Evolutionary conservation across 495 filamentous ascomycete genomes (phyloP), one percentile per base, ranked within the genome.

Genomic region (Xylaria grammica): DNA sequence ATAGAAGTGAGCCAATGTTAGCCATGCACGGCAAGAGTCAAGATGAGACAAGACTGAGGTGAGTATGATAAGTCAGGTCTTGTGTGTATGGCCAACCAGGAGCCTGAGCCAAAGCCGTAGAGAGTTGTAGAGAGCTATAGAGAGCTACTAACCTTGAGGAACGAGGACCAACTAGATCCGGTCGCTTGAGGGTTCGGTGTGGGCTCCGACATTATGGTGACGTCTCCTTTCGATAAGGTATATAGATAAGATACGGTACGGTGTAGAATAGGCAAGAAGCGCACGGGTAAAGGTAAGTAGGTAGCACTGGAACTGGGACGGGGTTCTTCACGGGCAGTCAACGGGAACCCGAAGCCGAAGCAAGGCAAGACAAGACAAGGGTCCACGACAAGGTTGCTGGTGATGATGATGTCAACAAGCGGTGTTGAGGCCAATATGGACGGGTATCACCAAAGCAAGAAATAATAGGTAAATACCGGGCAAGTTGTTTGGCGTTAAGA

Each of bases 131-230:
- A 55, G 57, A n/a, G n/a, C n/a, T n/a, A n/a, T n/a, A n/a, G 68
- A 63, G 54, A 30, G 3, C 26, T 24, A 50, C 75, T 49, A 42
- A 85, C 83, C 74, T 85, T 86, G 68, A 86, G 75, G 64, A 85
- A 86, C 13, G 82, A 70, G 22, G 77, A 70, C 82, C 81, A 85
- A 66, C 76, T 80, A 44, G 80, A 77, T 29, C 74, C 74, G 62
- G 61, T 67, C 9, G 72, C 74, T 64, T 80, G 78, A 46, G 74
- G 34, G 49, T 72, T 69, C 9, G 60, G 72, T 52, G 59, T 38
- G 34, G 63, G 65, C 42, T 74, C 72, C 46, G 72, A 68, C 72
- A 74, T 71, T 13, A 57, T 44, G 36, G 26, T 15, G 19, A 20
- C 13, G 48, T 46, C 38, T 27, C 19, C 13, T 36, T 27, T 24